Evolutionary conservation across 176 grass and related monocot species (phyloP).

Genomic region (maize (Zea mays)): DNA sequence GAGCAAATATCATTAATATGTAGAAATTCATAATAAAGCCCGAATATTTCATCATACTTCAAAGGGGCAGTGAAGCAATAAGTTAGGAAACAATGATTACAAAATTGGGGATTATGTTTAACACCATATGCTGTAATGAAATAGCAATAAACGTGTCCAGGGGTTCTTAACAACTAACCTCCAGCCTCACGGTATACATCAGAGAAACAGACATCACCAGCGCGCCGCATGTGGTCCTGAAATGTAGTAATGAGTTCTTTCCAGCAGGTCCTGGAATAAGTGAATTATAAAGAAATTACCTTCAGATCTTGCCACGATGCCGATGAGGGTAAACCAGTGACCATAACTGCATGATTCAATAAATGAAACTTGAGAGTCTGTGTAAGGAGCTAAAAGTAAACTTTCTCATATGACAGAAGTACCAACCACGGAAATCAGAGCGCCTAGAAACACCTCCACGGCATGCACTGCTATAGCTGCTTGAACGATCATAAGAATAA

Average conservation of each 20-base stretch:
- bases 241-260: not conserved
- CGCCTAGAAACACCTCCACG: constrained; percentile 70
- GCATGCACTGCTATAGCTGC: constrained; percentile 61
- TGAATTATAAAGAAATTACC: constrained; percentile 42
- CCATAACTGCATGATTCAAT: constrained; percentile 58
- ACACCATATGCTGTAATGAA: not conserved
- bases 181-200: constrained; percentile 82
- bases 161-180: constrained; percentile 47
- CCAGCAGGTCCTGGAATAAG: not conserved
- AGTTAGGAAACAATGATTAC: not conserved
- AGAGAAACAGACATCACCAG: constrained; percentile 95
- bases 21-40: not conserved
- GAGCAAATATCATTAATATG: constrained; percentile 19
- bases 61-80: not conserved
- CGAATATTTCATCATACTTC: not conserved
- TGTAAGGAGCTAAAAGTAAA: not conserved
- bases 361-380: constrained; percentile 27
- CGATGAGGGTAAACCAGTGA: constrained; percentile 85
- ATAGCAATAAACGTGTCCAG: not conserved
- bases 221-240: constrained; percentile 89
- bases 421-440: constrained; percentile 78
- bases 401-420: not conserved
- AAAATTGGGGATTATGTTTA: constrained; percentile 4
- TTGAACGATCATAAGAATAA: constrained; percentile 74
- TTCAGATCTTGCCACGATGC: constrained; percentile 99